A percentile compares a stretch with the other conserved stretches of the same genome.
These are phyloP conservation scores for Colletotrichum destructivum DNA, from an alignment of 2,329 filamentous ascomycete species.

Conservation along the genomic window DNA sequence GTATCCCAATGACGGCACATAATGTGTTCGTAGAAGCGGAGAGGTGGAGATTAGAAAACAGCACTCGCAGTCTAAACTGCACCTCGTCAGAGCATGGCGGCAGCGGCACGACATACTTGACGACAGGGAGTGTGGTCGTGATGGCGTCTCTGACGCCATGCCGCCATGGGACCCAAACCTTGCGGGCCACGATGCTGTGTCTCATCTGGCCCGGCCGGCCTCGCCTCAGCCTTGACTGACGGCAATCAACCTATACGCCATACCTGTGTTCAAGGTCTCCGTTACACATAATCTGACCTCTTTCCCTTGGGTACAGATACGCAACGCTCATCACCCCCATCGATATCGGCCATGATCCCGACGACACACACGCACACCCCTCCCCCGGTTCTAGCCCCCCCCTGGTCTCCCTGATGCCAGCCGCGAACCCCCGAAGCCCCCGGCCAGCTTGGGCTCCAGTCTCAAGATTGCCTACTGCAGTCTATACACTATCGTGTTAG, in stretches of 20 bases:
- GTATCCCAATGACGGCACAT: constrained; percentile 27
- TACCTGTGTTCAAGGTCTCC: too few species aligned
- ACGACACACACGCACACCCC: neutral
- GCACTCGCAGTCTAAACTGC: neutral
- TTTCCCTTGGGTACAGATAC: constrained; percentile 15
- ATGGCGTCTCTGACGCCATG: constrained; percentile 20
- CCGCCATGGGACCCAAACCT: constrained; percentile 31
- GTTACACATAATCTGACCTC: neutral
- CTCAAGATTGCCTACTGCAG: constrained; percentile 27
- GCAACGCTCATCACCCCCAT: neutral
- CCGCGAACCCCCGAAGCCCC: neutral
- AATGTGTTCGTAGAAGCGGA: too few species aligned
- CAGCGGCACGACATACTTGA: constrained; percentile 27
- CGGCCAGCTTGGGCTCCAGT: constrained; percentile 13
- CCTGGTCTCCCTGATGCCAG: constrained; percentile 16
- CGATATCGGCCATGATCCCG: constrained; percentile 7
- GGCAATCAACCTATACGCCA: too few species aligned
- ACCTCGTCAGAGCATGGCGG: neutral
- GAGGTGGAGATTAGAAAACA: neutral
- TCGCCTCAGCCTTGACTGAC: neutral
- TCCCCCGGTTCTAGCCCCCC: neutral
- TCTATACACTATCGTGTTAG: constrained; percentile 14
- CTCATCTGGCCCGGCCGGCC: constrained; percentile 8
- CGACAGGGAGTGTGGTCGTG: constrained; percentile 8
- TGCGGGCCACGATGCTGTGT: constrained; percentile 26